Percentiles rank a stretch among this genome's conserved stretches.
Conservation (phyloP, 352 stramenopile species). For the Elongisporangium prolatum region DNA sequence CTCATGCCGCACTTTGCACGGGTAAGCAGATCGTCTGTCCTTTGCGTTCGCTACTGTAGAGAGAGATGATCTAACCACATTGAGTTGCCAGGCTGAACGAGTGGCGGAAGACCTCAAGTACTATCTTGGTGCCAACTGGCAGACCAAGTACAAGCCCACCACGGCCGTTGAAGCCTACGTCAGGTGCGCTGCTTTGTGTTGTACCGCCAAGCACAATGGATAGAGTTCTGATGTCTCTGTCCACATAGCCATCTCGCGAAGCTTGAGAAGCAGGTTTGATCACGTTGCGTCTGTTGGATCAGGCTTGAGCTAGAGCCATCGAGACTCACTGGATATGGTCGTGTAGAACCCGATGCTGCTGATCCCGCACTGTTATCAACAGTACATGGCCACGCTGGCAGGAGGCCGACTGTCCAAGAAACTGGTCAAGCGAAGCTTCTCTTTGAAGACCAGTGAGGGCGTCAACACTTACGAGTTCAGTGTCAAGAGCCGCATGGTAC, state of each 20-base stretch:
- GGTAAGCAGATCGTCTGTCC: slow-evolving; percentile 11
- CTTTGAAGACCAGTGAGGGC: slow-evolving; percentile 28
- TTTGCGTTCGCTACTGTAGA: too few relatives aligned
- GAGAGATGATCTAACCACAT: too few relatives aligned
- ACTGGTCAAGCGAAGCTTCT: slow-evolving; percentile 58
- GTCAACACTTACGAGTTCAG: slow-evolving; percentile 50
- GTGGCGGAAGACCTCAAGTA: slow-evolving; percentile 61
- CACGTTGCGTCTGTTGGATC: background rate
- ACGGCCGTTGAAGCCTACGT: slow-evolving; percentile 49
- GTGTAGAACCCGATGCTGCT: slow-evolving; percentile 51
- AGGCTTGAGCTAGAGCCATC: background rate
- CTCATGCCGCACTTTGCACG: slow-evolving; percentile 37
- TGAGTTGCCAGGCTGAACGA: slow-evolving; percentile 33
- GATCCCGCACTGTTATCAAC: slow-evolving; percentile 65
- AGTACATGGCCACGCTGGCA: slow-evolving; percentile 68
- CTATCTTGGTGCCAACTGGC: slow-evolving; percentile 61
- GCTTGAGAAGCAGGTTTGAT: slow-evolving; percentile 41
- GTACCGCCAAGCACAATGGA: background rate
- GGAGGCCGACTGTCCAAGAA: slow-evolving; percentile 63
- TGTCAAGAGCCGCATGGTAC: slow-evolving; percentile 46
- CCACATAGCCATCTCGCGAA: slow-evolving; percentile 40
- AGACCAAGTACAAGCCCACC: slow-evolving; percentile 42
- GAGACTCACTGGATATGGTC: background rate
- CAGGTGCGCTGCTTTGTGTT: slow-evolving; percentile 19
- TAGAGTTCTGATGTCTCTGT: background rate